Percentiles rank a stretch among this genome's conserved stretches.
Evolutionary conservation across 495 filamentous ascomycete species (phyloP).

Genomic region (Xylaria scruposa): DNA sequence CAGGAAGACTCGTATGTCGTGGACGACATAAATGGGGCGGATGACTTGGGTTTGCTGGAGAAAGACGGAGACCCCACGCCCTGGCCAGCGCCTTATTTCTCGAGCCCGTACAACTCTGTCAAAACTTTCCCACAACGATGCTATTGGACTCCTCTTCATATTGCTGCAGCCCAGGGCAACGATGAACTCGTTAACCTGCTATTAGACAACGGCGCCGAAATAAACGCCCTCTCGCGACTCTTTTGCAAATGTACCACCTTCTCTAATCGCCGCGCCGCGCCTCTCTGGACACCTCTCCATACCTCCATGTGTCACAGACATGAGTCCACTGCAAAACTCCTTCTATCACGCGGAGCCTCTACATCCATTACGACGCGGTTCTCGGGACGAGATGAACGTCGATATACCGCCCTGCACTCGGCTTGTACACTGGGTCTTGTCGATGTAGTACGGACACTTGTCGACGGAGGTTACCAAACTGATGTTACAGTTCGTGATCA

Average conservation of each 20-base stretch:
- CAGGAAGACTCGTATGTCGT: not conserved
- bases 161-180: slow-evolving; percentile 45
- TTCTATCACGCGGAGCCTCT: slow-evolving; percentile 44
- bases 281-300: slow-evolving; percentile 47
- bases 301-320: slow-evolving; percentile 45
- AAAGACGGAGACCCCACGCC: not conserved
- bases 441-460: slow-evolving; percentile 25
- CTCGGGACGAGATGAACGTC: not conserved
- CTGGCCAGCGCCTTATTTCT: not conserved
- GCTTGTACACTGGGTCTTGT: slow-evolving; percentile 20
- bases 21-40: not conserved
- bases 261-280: not conserved
- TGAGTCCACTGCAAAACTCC: slow-evolving; percentile 39
- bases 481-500: slow-evolving; percentile 40
- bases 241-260: slow-evolving; percentile 43
- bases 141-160: slow-evolving; percentile 44
- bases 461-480: slow-evolving; percentile 37
- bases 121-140: slow-evolving; percentile 6
- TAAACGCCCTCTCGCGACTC: slow-evolving; percentile 32
- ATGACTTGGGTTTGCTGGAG: not conserved
- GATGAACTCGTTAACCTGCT: slow-evolving; percentile 39
- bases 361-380: slow-evolving; percentile 26
- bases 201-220: slow-evolving; percentile 38
- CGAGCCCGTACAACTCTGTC: not conserved
- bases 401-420: slow-evolving; percentile 32